Conservation (phyloP, 345 rosid genomes). For the Trapa incisa region DNA sequence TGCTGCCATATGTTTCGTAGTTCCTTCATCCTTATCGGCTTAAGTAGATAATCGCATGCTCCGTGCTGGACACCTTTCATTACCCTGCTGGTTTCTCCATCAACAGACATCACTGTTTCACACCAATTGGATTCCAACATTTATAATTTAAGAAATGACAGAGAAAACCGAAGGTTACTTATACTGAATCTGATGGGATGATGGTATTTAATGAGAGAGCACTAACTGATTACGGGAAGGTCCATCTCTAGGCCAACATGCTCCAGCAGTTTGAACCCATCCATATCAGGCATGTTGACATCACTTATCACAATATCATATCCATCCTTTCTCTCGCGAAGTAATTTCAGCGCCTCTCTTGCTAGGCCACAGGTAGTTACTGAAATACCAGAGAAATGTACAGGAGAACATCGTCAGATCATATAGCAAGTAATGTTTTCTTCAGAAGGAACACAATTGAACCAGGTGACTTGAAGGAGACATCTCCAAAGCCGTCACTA, state of each 20-base stretch:
- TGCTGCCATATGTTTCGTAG: constrained; percentile 97
- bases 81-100: constrained; percentile 82
- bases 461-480: too few relatives aligned
- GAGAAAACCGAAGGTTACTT: neutral
- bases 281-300: constrained; percentile 99
- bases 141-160: too few relatives aligned
- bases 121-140: neutral
- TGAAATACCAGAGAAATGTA: constrained; percentile 18
- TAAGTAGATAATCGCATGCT: constrained; percentile 94
- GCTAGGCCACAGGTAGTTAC: constrained; percentile 87
- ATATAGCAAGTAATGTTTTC: neutral
- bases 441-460: too few relatives aligned
- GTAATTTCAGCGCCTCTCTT: constrained; percentile 66
- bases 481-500: too few relatives aligned
- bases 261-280: constrained; percentile 92
- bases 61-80: constrained; percentile 97
- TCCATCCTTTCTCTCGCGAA: constrained; percentile 76
- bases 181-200: neutral
- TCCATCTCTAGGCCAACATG: constrained; percentile 94
- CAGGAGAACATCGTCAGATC: neutral
- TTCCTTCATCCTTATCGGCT: constrained; percentile 95
- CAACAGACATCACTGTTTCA: constrained; percentile 86
- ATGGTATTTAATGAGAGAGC: constrained; percentile 13
- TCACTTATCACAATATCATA: constrained; percentile 90
- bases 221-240: constrained; percentile 91